Evolutionary conservation across 2,329 filamentous ascomycete genomes (phyloP).

Genomic region (Neofusicoccum ribis): DNA sequence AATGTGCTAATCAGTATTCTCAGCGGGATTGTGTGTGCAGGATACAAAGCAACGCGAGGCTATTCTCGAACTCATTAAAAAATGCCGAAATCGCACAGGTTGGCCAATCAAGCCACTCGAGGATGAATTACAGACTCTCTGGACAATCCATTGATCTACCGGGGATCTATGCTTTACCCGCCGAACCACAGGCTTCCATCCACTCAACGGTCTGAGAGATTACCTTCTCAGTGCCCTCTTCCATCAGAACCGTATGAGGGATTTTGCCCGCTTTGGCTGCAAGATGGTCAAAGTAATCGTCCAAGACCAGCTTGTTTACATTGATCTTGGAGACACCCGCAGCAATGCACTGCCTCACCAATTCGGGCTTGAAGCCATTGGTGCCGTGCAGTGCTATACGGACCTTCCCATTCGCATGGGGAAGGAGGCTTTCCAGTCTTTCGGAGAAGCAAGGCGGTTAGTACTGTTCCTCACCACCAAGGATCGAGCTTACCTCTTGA

Average conservation of each 20-base stretch:
- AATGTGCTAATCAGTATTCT: neutral
- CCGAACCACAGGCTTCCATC: conserved; percentile 51
- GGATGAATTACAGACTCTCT: conserved; percentile 3
- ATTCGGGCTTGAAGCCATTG: conserved; percentile 54
- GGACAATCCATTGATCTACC: neutral
- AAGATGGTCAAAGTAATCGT: conserved; percentile 47
- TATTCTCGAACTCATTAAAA: neutral
- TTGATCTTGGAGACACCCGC: conserved; percentile 59
- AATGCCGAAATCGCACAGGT: conserved; percentile 1
- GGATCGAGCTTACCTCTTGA: conserved; percentile 21
- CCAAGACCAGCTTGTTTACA: conserved; percentile 56
- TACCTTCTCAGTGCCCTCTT: conserved; percentile 45
- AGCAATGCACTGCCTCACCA: conserved; percentile 54
- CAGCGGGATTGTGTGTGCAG: neutral
- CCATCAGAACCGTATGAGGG: conserved; percentile 44
- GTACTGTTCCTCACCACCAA: neutral
- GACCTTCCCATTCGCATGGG: conserved; percentile 41
- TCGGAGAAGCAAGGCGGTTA: neutral
- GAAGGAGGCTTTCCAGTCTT: neutral
- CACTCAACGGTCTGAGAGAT: conserved; percentile 46
- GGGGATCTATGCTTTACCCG: conserved; percentile 42
- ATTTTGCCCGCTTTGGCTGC: conserved; percentile 40
- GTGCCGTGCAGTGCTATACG: conserved; percentile 58
- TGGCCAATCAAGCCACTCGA: conserved; percentile 8
- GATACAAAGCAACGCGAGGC: conserved; percentile 1